phyloP scores from a whole-genome alignment of 2,329 filamentous ascomycete genomes.

The Botrytis medusae region DNA sequence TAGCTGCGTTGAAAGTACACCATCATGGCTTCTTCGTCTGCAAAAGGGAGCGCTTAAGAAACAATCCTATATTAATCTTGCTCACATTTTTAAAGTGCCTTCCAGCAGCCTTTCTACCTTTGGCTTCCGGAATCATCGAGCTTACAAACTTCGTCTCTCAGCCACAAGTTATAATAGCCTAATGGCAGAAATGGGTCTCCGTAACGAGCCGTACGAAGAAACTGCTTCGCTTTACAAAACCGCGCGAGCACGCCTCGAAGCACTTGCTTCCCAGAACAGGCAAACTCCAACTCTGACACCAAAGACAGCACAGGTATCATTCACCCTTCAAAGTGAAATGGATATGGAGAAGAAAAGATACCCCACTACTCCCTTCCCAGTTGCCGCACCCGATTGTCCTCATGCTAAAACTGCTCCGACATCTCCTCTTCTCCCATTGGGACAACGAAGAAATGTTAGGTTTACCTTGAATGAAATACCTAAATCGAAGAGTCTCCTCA shows the following conservation, averaged over 20 bases:
- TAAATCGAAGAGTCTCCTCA: not conserved
- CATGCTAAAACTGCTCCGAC: not conserved
- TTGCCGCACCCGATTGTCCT: not conserved
- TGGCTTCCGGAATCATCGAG: conserved; percentile 7
- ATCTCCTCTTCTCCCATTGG: conserved; percentile 1
- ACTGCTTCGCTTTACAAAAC: conserved; percentile 16
- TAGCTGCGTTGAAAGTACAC: not conserved
- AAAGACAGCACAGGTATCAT: not conserved
- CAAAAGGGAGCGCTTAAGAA: conserved; percentile 26
- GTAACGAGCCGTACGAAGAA: conserved; percentile 19
- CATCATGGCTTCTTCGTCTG: conserved; percentile 24
- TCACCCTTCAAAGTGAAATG: not conserved
- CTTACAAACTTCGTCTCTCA: conserved; percentile 23
- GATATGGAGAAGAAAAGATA: conserved; percentile 9
- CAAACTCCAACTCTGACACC: not conserved
- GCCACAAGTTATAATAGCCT: conserved; percentile 23
- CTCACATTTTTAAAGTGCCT: conserved; percentile 26
- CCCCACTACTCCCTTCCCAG: conserved; percentile 8
- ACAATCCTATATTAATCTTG: conserved; percentile 28
- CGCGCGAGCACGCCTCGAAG: conserved; percentile 12
- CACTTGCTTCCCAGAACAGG: conserved; percentile 1
- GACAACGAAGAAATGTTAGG: conserved; percentile 3
- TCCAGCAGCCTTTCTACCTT: conserved; percentile 16
- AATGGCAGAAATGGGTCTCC: conserved; percentile 17
- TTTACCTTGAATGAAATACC: conserved; percentile 5